These are phyloP conservation scores for Ophiocordyceps robertsii DNA, from an alignment of 2,329 filamentous ascomycete species.

Conservation along the genomic window DNA sequence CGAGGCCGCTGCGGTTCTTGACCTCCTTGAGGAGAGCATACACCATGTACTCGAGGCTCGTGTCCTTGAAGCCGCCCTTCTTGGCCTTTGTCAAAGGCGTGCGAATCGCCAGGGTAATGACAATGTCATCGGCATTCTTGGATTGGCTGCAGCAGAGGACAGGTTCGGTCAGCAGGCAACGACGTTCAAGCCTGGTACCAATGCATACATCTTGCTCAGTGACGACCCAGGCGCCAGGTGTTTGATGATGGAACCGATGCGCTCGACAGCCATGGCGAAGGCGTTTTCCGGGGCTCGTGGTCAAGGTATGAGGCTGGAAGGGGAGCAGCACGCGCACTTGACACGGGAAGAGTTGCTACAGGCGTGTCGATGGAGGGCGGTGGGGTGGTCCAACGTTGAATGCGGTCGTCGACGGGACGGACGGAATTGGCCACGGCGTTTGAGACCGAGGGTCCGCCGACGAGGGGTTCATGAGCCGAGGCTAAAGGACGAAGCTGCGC, in stretches of 20 bases:
- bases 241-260: slow-evolving; percentile 76
- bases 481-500: slow-evolving; percentile 3
- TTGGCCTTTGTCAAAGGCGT: slow-evolving; percentile 78
- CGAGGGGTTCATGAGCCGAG: slow-evolving; percentile 17
- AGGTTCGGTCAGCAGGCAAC: not conserved
- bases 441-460: slow-evolving; percentile 1
- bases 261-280: slow-evolving; percentile 61
- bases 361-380: not conserved
- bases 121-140: slow-evolving; percentile 91
- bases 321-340: not conserved
- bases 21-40: slow-evolving; percentile 73
- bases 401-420: slow-evolving; percentile 5
- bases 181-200: not conserved
- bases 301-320: not conserved
- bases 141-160: slow-evolving; percentile 47
- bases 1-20: slow-evolving; percentile 57
- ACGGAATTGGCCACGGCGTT: too few species aligned
- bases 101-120: slow-evolving; percentile 84
- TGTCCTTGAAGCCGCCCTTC: slow-evolving; percentile 95
- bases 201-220: slow-evolving; percentile 61
- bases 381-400: slow-evolving; percentile 1
- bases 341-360: not conserved
- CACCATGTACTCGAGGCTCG: slow-evolving; percentile 72
- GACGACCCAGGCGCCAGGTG: slow-evolving; percentile 66
- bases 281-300: not conserved